phyloP scores from a whole-genome alignment of 352 stramenopile genomes.

The Thraustotheca clavata region DNA sequence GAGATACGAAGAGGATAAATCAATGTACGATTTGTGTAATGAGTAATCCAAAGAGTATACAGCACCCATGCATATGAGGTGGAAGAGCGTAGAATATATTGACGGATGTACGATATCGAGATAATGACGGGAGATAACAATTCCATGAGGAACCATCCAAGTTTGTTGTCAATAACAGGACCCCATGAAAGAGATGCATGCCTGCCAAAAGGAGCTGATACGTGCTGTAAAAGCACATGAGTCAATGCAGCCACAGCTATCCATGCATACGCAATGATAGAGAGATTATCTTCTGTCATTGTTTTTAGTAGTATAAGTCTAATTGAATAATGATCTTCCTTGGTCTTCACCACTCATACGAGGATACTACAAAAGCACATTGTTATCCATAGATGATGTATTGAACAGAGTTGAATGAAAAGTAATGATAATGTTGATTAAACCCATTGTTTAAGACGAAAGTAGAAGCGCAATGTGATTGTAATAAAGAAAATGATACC shows the following conservation, averaged over 20 bases:
- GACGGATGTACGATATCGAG: conserved; percentile 36
- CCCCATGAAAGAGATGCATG: conserved; percentile 48
- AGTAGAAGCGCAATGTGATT: conserved; percentile 63
- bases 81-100: conserved; percentile 26
- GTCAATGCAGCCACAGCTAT: neutral
- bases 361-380: too few relatives aligned
- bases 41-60: conserved; percentile 43
- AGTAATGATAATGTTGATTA: conserved; percentile 28
- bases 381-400: too few relatives aligned
- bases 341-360: too few relatives aligned
- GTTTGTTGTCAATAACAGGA: conserved; percentile 37
- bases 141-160: conserved; percentile 73
- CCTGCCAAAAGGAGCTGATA: conserved; percentile 58
- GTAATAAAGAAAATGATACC: conserved; percentile 59
- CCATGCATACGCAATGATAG: conserved; percentile 1
- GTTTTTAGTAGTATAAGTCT: neutral
- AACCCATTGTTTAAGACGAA: conserved; percentile 80
- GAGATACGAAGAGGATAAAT: conserved; percentile 67
- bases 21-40: conserved; percentile 64
- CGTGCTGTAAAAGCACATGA: conserved; percentile 4
- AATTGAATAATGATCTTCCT: too few relatives aligned
- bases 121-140: conserved; percentile 45
- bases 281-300: neutral
- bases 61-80: conserved; percentile 26
- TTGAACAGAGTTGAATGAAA: too few relatives aligned